phyloP scores from a whole-genome alignment of 306 rosid genomes.

The Betula pendula region DNA sequence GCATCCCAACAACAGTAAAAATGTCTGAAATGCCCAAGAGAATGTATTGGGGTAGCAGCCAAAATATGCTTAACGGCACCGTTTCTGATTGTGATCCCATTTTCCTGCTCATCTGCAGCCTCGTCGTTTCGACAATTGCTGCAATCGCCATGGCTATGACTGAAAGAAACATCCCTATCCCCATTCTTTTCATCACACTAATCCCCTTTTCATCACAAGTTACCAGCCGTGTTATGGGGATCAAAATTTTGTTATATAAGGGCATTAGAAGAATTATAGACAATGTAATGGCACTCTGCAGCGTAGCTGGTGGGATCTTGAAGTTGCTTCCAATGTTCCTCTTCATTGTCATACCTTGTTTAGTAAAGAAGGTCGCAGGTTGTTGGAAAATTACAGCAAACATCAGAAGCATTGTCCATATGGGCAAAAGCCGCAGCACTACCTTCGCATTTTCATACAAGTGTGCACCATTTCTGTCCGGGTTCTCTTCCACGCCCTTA shows the following conservation, averaged over 20 bases:
- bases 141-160: conserved; percentile 80
- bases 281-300: conserved; percentile 73
- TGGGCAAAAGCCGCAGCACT: conserved; percentile 67
- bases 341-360: conserved; percentile 97
- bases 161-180: conserved; percentile 89
- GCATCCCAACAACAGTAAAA: conserved; percentile 96
- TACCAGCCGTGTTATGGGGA: conserved; percentile 63
- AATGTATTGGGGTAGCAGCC: conserved; percentile 88
- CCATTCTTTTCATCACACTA: conserved; percentile 86
- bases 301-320: conserved; percentile 93
- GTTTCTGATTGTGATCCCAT: conserved; percentile 37
- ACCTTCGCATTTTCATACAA: conserved; percentile 47
- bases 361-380: conserved; percentile 88
- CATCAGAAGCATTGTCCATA: conserved; percentile 92
- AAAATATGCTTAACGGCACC: conserved; percentile 70
- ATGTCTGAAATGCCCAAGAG: conserved; percentile 83
- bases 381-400: conserved; percentile 91
- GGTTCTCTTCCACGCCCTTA: conserved; percentile 34
- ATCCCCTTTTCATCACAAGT: conserved; percentile 63
- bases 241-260: conserved; percentile 60
- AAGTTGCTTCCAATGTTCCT: conserved; percentile 65
- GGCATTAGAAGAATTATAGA: conserved; percentile 89
- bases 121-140: conserved; percentile 68
- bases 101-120: conserved; percentile 52
- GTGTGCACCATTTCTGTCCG: conserved; percentile 25